Base-by-base conservation (phyloP, 352 stramenopile genomes). In the Phytophthora fragariae region DNA sequence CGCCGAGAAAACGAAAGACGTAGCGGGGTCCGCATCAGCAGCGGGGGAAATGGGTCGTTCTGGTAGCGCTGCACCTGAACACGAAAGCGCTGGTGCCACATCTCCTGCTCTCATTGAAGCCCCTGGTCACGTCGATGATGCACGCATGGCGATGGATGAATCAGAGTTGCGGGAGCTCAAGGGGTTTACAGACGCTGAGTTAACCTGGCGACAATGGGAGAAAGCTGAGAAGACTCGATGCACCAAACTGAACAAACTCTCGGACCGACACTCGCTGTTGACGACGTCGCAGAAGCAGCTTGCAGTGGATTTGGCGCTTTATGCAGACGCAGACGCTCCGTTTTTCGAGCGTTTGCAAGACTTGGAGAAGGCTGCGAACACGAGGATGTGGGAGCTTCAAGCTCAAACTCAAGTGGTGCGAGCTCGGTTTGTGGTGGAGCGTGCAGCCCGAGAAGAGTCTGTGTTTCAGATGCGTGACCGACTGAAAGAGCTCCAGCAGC, bases 371-470 rank as follows among this genome's bases (percentile, higher is more conserved):
- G 75, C 75, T 5, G 24, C 77, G 1, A 83, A 91, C 59, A 77
- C 80, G 1, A 64, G 72, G 2, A 64, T 93, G 55, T 93, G 83
- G 84, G 67, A 73, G 10, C 59, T 83, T 1, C 86, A 93, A 73
- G 82, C 82, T 11, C 77, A 87, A 39, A 62, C 80, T 0, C 86
- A 93, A 66, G 73, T 91, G 12, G 82, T 88, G 21, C 70, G 84
- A 14, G 82, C 80, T 9, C 76, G 83, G 0, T 93, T 92, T 21
- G 69, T 92, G 27, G 69, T 93, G 2, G 86, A 93, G 61, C 86
- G 86, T 11, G 83, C 86, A 11, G 72, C 77, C 1, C 69, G 82
- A 0, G 84, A 92, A 27, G 86, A 92, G 55, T 85, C 84, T 9
- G 49, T 91, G 0, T 89, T 86, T 29, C 83, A 91, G 29, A 68